phyloP scores from a whole-genome alignment of 23 red algal species.

The Gracilaria domingensis region DNA sequence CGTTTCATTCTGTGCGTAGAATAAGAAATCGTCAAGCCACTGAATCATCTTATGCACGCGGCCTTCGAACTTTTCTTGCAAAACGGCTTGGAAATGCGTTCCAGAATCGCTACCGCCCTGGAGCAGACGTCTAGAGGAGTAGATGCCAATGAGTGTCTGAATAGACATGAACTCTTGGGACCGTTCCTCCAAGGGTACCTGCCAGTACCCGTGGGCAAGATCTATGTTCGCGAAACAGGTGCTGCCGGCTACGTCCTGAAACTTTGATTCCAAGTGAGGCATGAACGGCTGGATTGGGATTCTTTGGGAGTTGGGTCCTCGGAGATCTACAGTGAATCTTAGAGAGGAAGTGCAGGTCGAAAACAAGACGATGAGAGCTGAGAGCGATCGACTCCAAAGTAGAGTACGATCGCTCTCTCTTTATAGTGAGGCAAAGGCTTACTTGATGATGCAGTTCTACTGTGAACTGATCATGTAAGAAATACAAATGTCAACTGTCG shows the following conservation, averaged over 20 bases:
- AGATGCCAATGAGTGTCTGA: conserved; percentile 34
- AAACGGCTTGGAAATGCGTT: conserved; percentile 47
- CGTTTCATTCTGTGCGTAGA: not conserved
- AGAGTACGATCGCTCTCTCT: too few relatives aligned
- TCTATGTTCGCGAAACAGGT: conserved; percentile 37
- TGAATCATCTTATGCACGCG: conserved; percentile 32
- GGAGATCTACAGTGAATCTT: conserved; percentile 24
- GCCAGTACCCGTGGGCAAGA: conserved; percentile 40
- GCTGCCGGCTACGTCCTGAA: conserved; percentile 40
- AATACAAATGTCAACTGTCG: too few relatives aligned
- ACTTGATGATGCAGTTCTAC: too few relatives aligned
- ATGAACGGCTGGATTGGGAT: conserved; percentile 18
- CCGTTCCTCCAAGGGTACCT: not conserved
- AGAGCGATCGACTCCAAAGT: too few relatives aligned
- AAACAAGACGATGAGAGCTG: too few relatives aligned
- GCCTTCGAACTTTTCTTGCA: conserved; percentile 27
- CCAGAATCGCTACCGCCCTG: conserved; percentile 42
- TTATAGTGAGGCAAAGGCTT: too few relatives aligned
- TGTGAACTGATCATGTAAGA: too few relatives aligned
- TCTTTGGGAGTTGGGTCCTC: conserved; percentile 15
- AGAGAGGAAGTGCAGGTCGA: too few relatives aligned
- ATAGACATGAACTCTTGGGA: conserved; percentile 40
- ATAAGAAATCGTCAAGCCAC: conserved; percentile 43
- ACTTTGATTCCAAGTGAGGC: conserved; percentile 30
- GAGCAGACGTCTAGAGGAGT: not conserved